Conservation (phyloP, 495 filamentous ascomycete species). For the Penicillium ucsense region DNA sequence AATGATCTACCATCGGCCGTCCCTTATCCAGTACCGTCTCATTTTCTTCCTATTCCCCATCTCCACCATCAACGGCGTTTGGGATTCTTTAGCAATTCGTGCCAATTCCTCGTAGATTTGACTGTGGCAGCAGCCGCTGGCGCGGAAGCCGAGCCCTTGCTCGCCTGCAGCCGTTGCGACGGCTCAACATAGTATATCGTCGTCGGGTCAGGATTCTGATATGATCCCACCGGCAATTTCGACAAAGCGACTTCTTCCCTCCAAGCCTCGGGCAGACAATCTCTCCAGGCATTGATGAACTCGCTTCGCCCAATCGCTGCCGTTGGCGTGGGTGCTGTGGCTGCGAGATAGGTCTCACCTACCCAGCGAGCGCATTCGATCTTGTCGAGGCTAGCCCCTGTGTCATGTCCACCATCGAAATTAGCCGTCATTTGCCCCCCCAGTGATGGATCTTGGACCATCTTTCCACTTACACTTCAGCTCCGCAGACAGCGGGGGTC, state of each 20-base stretch:
- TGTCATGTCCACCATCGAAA: background rate
- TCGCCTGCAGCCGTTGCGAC: constrained; percentile 23
- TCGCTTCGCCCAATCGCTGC: constrained; percentile 32
- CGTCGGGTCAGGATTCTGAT: constrained; percentile 29
- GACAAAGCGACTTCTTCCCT: constrained; percentile 39
- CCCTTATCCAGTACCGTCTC: no score
- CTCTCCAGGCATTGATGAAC: constrained; percentile 46
- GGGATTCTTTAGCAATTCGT: constrained; percentile 65
- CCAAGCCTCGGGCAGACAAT: constrained; percentile 50
- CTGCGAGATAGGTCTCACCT: constrained; percentile 43
- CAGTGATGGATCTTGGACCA: background rate
- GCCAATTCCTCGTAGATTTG: constrained; percentile 68
- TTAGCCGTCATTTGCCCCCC: background rate
- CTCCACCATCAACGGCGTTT: constrained; percentile 21
- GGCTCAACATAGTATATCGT: constrained; percentile 29
- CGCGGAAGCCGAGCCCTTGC: constrained; percentile 20
- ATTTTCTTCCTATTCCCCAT: background rate
- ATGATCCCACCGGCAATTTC: constrained; percentile 32
- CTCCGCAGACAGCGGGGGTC: constrained; percentile 9
- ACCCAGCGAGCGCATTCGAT: constrained; percentile 37
- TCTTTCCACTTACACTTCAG: constrained; percentile 31
- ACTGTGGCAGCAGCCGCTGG: constrained; percentile 29
- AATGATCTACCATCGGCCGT: no score
- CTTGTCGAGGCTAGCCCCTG: constrained; percentile 41
- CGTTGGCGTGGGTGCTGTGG: constrained; percentile 27